Evolutionary conservation across 176 grass and related monocot genomes (phyloP).

Genomic region (Rhipidocladum racemiflorum): DNA sequence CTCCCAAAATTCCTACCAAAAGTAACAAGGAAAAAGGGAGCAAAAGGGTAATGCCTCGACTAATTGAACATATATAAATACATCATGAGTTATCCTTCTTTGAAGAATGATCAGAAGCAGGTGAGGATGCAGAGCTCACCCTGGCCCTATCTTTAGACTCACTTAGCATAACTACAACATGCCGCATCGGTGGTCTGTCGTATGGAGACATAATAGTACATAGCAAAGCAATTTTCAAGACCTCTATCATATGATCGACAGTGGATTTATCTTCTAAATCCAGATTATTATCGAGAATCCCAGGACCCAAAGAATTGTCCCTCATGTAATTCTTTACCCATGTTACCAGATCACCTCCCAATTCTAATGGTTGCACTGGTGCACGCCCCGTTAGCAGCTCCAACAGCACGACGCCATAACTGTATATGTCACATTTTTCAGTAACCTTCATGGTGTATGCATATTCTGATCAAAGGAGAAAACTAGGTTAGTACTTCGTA

Average conservation of each 20-base stretch:
- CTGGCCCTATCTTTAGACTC: conserved; percentile 83
- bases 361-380: conserved; percentile 84
- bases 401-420: conserved; percentile 85
- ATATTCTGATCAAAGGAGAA: conserved; percentile 64
- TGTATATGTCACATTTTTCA: conserved; percentile 93
- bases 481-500: conserved; percentile 12
- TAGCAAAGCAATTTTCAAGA: conserved; percentile 91
- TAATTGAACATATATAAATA: conserved; percentile 33
- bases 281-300: conserved; percentile 66
- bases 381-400: conserved; percentile 87
- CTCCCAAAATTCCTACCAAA: conserved; percentile 24
- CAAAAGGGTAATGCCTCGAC: conserved; percentile 31
- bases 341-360: conserved; percentile 93
- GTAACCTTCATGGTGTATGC: conserved; percentile 99
- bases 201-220: conserved; percentile 84
- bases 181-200: conserved; percentile 87
- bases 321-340: conserved; percentile 85
- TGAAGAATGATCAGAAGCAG: conserved; percentile 67
- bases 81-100: conserved; percentile 63
- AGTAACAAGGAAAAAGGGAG: conserved; percentile 3
- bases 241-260: conserved; percentile 82
- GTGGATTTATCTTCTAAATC: conserved; percentile 56
- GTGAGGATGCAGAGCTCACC: conserved; percentile 56
- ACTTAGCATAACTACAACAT: conserved; percentile 93
- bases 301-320: conserved; percentile 69